Base-by-base conservation (phyloP, 2,329 filamentous ascomycete genomes). In the Cladophialophora immunda region DNA sequence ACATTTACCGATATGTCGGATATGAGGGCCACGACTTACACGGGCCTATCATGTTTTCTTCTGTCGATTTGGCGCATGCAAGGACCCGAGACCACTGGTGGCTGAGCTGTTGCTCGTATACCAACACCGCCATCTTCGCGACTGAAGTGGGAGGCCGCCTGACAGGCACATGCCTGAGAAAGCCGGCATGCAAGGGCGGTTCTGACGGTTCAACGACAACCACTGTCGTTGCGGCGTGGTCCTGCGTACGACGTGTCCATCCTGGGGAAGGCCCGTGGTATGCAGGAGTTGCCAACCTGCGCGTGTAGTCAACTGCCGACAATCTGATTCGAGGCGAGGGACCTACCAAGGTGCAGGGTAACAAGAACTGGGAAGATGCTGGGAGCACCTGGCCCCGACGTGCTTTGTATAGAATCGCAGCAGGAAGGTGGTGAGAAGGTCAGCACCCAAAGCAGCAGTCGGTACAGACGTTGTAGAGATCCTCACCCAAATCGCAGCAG, bases 51-150 rank as follows among this genome's bases (percentile, higher is more conserved):
- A 54, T 34, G 17, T 2, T 30, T 7, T 38, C 29, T 58, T 41
- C n/a, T 7, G 25, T 22, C 19, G 15, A 6, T 32, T 22, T 36
- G 55, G 55, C 30, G 32, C 32, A 3, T 54, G 47, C 47, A 54
- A 55, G 47, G 45, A 34, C 47, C 58, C 58, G 58, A 62, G 58
- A 62, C 58, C 30, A 30, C n/a, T 59, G 45, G 19, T 25, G 17
- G 11, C 9, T 50, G 22, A 25, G 3, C 19, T 50, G 22, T 50
- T 50, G 45, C 4, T 19, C 19, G n/a, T 8, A 47, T 22, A 9
- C 41, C 41, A 4, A 47, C 19, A 11, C 5, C 41, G 41, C n/a
- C 11, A 19, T 47, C n/a, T 13, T 25, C 22, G 22, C 45, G 45
- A 27, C 45, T 25, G 19, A 50, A 27, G 11, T 7, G n/a, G 22